Evolutionary conservation across 306 rosid species (phyloP), one percentile per base, ranked within the genome.

Genomic region (Prinsepia uniflora): DNA sequence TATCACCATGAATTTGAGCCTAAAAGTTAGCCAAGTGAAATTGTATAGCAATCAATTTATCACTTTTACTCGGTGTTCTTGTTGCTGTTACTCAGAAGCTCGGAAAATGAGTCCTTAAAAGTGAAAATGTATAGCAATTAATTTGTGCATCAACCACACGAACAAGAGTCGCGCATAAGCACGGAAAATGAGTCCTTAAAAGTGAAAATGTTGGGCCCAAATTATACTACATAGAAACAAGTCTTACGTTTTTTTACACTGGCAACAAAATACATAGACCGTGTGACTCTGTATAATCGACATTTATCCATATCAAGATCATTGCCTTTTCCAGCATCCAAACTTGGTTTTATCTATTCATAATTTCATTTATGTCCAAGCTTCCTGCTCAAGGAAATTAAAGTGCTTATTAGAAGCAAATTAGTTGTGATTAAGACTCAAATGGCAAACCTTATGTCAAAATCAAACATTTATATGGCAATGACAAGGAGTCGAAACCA

Each of bases 401-500:
- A 44, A 61, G 30, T 60, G 60, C 10, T n/a, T 14, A 49, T n/a
- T 19, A 49, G 49, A 49, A 67, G 10, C 15, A 24, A 10, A 40
- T 42, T 9, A 46, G 49, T 24, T 30, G 49, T 72, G 6, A 60
- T 52, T 54, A 64, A 59, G 43, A 52, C 44, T 74, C 49, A 30
- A 72, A 1, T 58, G 56, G 59, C 13, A 43, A 70, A 53, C 45
- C 59, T 60, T 61, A 43, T 66, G 76, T 75, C 70, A 45, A 75
- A 71, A 70, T 75, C 76, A 48, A 46, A 11, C 15, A 22, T 18
- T 41, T 47, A 66, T 30, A 30, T 30, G 36, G 19, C 46, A 53
- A 30, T 73, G 76, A 60, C 10, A 73, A 53, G 71, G 30, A 73
- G 67, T n/a, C 53, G 41, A 68, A 65, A 67, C 70, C 70, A 67